Conservation (phyloP, 768 basidiomycete genomes). For the Boletus tylopilopsis region DNA sequence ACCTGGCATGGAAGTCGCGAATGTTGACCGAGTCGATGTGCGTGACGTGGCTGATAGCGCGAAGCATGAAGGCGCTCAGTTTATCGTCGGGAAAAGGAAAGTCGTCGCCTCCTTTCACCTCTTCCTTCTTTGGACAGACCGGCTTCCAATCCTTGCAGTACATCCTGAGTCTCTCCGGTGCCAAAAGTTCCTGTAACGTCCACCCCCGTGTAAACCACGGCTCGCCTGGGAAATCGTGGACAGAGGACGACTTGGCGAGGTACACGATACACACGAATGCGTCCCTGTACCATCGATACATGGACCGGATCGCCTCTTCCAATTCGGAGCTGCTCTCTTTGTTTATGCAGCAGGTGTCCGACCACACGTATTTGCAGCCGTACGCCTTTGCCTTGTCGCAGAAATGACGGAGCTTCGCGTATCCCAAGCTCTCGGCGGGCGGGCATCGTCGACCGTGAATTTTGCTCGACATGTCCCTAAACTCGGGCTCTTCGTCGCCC, state of each 20-base stretch:
- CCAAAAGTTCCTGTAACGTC: slow-evolving; percentile 14
- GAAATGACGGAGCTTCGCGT: slow-evolving; percentile 9
- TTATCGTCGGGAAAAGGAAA: slow-evolving; percentile 13
- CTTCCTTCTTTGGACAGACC: not conserved
- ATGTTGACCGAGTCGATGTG: not conserved
- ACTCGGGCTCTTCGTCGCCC: slow-evolving; percentile 14
- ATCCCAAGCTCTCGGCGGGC: slow-evolving; percentile 1
- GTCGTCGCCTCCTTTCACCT: not conserved
- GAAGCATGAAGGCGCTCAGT: slow-evolving; percentile 7
- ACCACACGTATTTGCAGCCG: slow-evolving; percentile 19
- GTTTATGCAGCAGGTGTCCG: slow-evolving; percentile 20
- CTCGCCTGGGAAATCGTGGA: slow-evolving; percentile 2
- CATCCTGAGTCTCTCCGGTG: slow-evolving; percentile 5
- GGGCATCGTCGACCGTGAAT: not conserved
- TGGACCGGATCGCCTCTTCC: slow-evolving; percentile 11
- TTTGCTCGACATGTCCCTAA: slow-evolving; percentile 10
- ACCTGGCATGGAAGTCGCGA: slow-evolving; percentile 1
- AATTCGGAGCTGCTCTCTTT: slow-evolving; percentile 12
- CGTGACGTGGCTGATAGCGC: not conserved
- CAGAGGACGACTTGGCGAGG: slow-evolving; percentile 2
- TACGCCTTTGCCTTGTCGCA: slow-evolving; percentile 13
- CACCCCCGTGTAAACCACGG: slow-evolving; percentile 14
- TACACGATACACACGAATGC: slow-evolving; percentile 13
- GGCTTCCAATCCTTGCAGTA: slow-evolving; percentile 11
- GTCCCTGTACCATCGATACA: slow-evolving; percentile 14